Evolutionary conservation across 257 asterid genomes (phyloP).

Genomic region (Fraxinus pennsylvanica): DNA sequence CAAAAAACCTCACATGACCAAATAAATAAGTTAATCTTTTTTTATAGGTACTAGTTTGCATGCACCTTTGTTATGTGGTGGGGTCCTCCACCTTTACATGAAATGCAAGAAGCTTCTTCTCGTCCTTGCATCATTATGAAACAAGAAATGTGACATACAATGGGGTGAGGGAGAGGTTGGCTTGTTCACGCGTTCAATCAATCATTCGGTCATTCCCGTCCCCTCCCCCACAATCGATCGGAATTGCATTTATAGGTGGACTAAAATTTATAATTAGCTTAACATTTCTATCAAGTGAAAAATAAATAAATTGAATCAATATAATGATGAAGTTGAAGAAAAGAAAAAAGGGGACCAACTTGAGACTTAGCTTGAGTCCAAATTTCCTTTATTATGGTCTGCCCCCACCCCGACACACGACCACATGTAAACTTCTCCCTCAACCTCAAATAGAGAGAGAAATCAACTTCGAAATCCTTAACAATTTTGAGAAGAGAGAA

Average conservation of each 20-base stretch:
- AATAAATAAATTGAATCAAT: no score
- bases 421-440: not conserved
- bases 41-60: slow-evolving; percentile 21
- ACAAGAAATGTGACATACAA: not conserved
- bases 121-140: slow-evolving; percentile 30
- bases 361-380: not conserved
- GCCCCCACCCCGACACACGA: not conserved
- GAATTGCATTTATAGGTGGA: not conserved
- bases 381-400: not conserved
- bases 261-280: not conserved
- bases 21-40: no score
- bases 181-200: not conserved
- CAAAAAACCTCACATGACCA: not conserved
- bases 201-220: not conserved
- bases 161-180: slow-evolving; percentile 16
- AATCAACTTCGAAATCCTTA: slow-evolving; percentile 12
- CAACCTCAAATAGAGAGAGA: not conserved
- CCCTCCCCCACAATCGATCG: not conserved
- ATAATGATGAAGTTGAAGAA: no score
- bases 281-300: not conserved
- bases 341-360: not conserved
- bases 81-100: slow-evolving; percentile 30
- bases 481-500: slow-evolving; percentile 21
- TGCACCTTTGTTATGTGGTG: slow-evolving; percentile 41
- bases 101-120: slow-evolving; percentile 20